Conservation (phyloP, 208 protist species). For the Acanthamoeba sp. region DNA sequence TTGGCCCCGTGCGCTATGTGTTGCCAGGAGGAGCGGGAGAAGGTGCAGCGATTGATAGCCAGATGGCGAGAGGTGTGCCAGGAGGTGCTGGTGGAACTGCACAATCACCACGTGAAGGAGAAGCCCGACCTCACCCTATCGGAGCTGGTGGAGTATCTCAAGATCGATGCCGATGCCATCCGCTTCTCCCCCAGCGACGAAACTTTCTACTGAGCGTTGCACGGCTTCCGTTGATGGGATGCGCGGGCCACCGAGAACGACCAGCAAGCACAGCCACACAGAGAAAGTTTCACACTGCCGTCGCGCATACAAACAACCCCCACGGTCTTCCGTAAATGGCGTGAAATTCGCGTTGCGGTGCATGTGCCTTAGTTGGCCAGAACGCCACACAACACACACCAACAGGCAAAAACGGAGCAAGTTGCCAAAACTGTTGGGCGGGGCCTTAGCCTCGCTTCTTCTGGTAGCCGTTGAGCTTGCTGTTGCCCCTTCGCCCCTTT, state of each 20-base stretch:
- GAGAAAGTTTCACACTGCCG: too few species aligned
- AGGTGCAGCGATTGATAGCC: not conserved
- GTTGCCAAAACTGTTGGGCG: too few species aligned
- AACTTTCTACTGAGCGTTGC: not conserved
- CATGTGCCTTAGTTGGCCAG: too few species aligned
- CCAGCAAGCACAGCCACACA: too few species aligned
- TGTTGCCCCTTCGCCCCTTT: not conserved
- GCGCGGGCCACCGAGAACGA: too few species aligned
- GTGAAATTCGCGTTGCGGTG: too few species aligned
- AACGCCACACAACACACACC: too few species aligned
- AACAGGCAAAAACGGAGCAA: too few species aligned
- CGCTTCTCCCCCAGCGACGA: slow-evolving; percentile 23
- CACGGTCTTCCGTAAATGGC: too few species aligned
- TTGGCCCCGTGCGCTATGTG: not conserved
- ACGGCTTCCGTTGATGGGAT: too few species aligned
- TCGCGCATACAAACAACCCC: too few species aligned
- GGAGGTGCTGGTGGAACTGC: slow-evolving; percentile 20
- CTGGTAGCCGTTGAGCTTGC: not conserved
- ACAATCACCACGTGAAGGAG: slow-evolving; percentile 27
- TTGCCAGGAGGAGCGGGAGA: slow-evolving; percentile 24
- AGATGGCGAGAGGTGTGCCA: slow-evolving; percentile 27
- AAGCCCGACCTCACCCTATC: not conserved
- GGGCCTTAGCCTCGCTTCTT: not conserved
- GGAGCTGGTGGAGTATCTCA: slow-evolving; percentile 25
- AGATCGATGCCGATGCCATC: not conserved